phyloP scores from a whole-genome alignment of 1,284 basidiomycete genomes.

The Macrocybe sp. region DNA sequence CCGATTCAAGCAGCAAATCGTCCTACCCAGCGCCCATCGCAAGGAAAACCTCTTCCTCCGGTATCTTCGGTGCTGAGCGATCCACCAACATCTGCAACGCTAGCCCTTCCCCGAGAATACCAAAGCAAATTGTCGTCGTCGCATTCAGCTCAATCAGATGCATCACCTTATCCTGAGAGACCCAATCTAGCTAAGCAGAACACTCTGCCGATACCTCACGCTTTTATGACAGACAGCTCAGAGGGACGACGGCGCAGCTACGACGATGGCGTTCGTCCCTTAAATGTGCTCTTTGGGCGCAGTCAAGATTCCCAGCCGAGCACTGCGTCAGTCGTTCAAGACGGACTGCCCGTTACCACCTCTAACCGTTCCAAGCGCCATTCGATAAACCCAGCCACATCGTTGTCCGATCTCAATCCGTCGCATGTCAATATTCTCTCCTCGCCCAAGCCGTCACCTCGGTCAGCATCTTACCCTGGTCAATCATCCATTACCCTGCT shows the following conservation, averaged over 20 bases:
- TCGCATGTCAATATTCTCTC: slow-evolving; percentile 9
- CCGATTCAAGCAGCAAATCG: slow-evolving; percentile 9
- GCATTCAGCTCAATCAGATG: slow-evolving; percentile 9
- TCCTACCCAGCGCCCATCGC: not conserved
- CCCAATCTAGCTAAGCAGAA: slow-evolving; percentile 26
- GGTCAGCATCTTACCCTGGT: not conserved
- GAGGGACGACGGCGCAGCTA: slow-evolving; percentile 49
- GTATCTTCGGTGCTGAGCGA: slow-evolving; percentile 14
- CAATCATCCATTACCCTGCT: slow-evolving; percentile 15
- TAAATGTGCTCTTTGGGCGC: slow-evolving; percentile 37
- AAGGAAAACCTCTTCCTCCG: slow-evolving; percentile 11
- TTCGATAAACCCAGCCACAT: slow-evolving; percentile 42
- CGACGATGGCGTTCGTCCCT: slow-evolving; percentile 52
- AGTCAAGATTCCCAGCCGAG: slow-evolving; percentile 17
- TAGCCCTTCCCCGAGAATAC: slow-evolving; percentile 28
- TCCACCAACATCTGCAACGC: slow-evolving; percentile 35
- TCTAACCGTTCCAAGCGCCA: slow-evolving; percentile 36
- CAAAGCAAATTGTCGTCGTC: slow-evolving; percentile 9
- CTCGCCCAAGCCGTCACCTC: slow-evolving; percentile 21
- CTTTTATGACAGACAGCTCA: slow-evolving; percentile 12
- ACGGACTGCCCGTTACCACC: slow-evolving; percentile 22
- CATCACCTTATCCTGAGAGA: slow-evolving; percentile 12
- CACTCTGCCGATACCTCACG: slow-evolving; percentile 28
- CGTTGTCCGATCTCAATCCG: slow-evolving; percentile 21
- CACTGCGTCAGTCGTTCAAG: slow-evolving; percentile 10